phyloP scores from a whole-genome alignment of 2,329 filamentous ascomycete species.

The Fusarium cyanostomum region DNA sequence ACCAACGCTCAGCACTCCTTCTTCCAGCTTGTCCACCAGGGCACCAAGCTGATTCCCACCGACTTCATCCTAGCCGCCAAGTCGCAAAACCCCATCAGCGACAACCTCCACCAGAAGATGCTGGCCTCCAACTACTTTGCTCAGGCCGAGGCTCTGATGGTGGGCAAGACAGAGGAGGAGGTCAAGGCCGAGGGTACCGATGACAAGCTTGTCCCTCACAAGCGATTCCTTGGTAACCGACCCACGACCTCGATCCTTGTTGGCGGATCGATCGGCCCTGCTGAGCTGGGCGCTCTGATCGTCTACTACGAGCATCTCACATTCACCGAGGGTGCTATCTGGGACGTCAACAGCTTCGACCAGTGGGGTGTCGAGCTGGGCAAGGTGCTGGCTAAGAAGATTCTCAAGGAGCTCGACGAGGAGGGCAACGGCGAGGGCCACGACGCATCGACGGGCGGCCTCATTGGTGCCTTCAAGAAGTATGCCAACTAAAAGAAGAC shows the following conservation, averaged over 20 bases:
- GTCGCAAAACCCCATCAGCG: constrained; percentile 94
- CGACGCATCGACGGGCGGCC: constrained; percentile 86
- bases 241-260: constrained; percentile 94
- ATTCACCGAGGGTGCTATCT: constrained; percentile 96
- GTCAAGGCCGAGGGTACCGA: constrained; percentile 79
- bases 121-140: constrained; percentile 92
- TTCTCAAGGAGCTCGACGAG: constrained; percentile 84
- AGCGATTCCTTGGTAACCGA: constrained; percentile 98
- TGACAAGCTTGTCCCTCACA: constrained; percentile 89
- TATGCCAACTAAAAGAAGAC: constrained; percentile 58
- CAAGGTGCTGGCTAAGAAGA: constrained; percentile 95
- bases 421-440: constrained; percentile 76
- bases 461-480: constrained; percentile 94
- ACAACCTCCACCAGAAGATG: constrained; percentile 97
- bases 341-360: constrained; percentile 99
- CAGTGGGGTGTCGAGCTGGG: constrained; percentile 99
- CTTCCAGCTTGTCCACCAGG: constrained; percentile 99
- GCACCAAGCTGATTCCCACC: constrained; percentile 97
- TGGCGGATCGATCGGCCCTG: constrained; percentile 91
- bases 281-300: constrained; percentile 91
- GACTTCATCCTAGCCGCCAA: constrained; percentile 98
- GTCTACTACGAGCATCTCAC: constrained; percentile 99
- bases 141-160: constrained; percentile 89
- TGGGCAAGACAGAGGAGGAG: constrained; percentile 84
- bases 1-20: constrained; percentile 99